Conservation (phyloP, 345 rosid genomes). For the Melastoma malabathricum region DNA sequence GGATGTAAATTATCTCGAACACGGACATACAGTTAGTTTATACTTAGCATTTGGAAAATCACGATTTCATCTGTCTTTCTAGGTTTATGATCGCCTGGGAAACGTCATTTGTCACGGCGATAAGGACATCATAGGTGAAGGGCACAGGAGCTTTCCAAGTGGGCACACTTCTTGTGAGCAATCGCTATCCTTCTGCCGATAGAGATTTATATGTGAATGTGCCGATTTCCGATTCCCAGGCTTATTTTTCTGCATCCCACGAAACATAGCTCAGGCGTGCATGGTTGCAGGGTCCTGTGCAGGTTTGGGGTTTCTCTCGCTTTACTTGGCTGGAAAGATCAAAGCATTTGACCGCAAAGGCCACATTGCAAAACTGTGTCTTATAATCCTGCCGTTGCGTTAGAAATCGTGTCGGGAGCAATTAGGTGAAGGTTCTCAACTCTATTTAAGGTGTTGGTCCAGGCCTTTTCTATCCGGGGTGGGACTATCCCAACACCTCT, state of each 20-base stretch:
- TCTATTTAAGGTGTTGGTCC: too few species aligned
- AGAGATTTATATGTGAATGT: too few species aligned
- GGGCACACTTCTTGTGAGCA: slow-evolving; percentile 70
- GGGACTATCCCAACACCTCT: too few species aligned
- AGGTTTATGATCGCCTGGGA: slow-evolving; percentile 44
- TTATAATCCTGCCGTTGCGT: slow-evolving; percentile 47
- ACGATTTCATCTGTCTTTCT: not conserved
- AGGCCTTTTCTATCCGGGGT: too few species aligned
- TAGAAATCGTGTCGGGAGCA: too few species aligned
- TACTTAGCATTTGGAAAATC: not conserved
- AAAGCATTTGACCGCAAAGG: slow-evolving; percentile 58
- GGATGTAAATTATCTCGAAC: slow-evolving; percentile 38
- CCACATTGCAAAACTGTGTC: slow-evolving; percentile 66
- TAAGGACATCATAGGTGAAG: slow-evolving; percentile 47
- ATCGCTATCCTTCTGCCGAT: too few species aligned
- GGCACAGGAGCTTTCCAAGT: slow-evolving; percentile 82
- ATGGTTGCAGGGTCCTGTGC: slow-evolving; percentile 62
- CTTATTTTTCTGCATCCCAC: not conserved
- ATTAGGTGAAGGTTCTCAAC: too few species aligned
- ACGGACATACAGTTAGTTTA: too few species aligned
- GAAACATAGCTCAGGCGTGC: not conserved
- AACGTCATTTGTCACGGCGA: slow-evolving; percentile 65
- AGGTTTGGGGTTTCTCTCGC: slow-evolving; percentile 56
- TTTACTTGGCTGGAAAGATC: slow-evolving; percentile 66
- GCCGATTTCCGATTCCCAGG: too few species aligned